Conservation (phyloP, 2,329 filamentous ascomycete genomes). For the Salinomyces thailandicus region DNA sequence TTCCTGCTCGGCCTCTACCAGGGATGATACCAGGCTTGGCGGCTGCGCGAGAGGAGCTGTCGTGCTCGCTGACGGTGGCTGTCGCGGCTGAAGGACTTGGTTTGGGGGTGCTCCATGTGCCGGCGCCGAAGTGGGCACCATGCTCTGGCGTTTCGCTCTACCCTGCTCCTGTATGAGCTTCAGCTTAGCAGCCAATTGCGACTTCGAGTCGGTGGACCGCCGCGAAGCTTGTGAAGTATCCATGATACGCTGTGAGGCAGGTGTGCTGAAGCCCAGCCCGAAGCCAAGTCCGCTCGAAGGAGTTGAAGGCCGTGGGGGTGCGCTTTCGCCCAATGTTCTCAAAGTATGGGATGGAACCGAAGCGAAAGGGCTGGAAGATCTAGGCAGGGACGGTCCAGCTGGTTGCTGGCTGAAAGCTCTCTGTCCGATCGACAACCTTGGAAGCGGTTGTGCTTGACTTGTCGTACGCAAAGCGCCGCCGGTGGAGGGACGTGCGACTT, state of each 20-base stretch:
- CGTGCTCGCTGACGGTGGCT: slow-evolving; percentile 1
- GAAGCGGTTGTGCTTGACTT: neutral
- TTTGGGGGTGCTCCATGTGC: neutral
- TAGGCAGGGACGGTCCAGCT: neutral
- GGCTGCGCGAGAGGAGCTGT: slow-evolving; percentile 6
- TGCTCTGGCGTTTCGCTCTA: neutral
- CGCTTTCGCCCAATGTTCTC: slow-evolving; percentile 18
- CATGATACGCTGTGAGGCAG: slow-evolving; percentile 4
- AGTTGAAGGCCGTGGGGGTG: slow-evolving; percentile 10
- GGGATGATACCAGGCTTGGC: slow-evolving; percentile 7
- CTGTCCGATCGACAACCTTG: neutral
- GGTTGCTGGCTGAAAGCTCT: slow-evolving; percentile 7
- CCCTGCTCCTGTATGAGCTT: slow-evolving; percentile 9
- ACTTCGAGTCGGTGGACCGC: slow-evolving; percentile 5
- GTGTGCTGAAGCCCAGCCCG: neutral
- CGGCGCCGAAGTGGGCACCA: neutral
- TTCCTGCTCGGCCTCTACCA: slow-evolving; percentile 7
- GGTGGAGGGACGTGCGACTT: slow-evolving; percentile 1
- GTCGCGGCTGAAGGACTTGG: neutral
- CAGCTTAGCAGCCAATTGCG: slow-evolving; percentile 7
- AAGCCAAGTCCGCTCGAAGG: slow-evolving; percentile 8
- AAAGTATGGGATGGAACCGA: slow-evolving; percentile 15
- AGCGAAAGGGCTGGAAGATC: slow-evolving; percentile 14
- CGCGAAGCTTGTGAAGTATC: slow-evolving; percentile 10
- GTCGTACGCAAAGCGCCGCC: neutral